Base-by-base conservation (phyloP, 2,329 filamentous ascomycete species). In the Penicillium digitatum region DNA sequence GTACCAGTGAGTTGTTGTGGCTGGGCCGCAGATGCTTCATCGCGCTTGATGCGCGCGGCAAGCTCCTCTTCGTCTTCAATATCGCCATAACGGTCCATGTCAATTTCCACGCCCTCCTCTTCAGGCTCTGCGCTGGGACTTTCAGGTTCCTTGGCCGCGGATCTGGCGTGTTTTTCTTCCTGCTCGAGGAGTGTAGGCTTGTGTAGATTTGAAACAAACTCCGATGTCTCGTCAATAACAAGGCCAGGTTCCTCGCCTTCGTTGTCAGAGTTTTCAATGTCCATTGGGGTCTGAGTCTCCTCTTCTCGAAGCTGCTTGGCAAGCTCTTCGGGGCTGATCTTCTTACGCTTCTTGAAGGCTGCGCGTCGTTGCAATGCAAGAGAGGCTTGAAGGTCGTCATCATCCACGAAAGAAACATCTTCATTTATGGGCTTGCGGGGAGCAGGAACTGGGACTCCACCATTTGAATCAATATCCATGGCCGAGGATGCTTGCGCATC, bases 211-310 rank as follows among this genome's bases (percentile, higher is more conserved):
- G 91, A 88, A 29, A 99, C 88, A 65, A 99, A 99, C 66, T 96
- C 92, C 0, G 91, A 91, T 0, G 93, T 96, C 69, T 96, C 94
- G 57, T 96, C 93, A 54, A 99, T 92, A n/a, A 96, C 83, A 1
- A 99, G 78, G 1, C 91, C 93, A 2, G 78, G 78, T 32, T 77
- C 76, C 48, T 82, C 79, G 39, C 80, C 78, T 10, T 74, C 68
- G 20, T 77, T 77, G 8, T 50, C 48, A 2, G 48, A 16, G 3
- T 83, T 81, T 47, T 87, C 84, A 29, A 86, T 82, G 20, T 85
- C 86, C 67, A 82, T 77, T 10, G 76, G 75, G 1, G 76, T 77
- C 49, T 78, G 78, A 3, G 76, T 77, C 35, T 70, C 68, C 52
- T 89, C 86, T 68, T 89, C 84, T 56, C 81, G 78, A 37, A 99